Base-by-base conservation (phyloP, 345 rosid genomes). In the Syzygium aromaticum region DNA sequence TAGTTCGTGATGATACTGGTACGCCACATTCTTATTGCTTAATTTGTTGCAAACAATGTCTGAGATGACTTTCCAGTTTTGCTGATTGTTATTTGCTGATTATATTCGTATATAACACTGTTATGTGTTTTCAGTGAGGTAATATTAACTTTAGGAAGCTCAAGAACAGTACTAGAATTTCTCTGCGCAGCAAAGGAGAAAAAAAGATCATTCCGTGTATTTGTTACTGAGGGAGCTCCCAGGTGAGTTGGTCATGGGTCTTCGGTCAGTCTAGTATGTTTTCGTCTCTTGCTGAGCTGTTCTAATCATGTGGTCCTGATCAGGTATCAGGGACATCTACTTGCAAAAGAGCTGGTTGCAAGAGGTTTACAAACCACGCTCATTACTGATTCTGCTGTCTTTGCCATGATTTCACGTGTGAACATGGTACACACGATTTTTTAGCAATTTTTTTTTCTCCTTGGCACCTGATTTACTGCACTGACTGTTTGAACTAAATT, bases 151-250 rank as follows among this genome's bases (percentile, higher is more conserved):
- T 88, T 98, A 88, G 99, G 99, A 86, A 94, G 99, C 91, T 98
- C 99, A 86, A 96, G 95, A 91, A 96, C 99, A 43, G 99, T 98
- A 73, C 88, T 96, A 90, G 98, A 98, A 91, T 96, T 98, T 91
- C 96, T 98, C 33, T 96, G 95, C 91, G 98, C 98, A 89, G 99
- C 99, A 86, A 96, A 96, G 91, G 99, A 98, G 94, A 98, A 96
- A 90, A 96, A 94, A 87, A 92, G 98, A 92, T 96, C 99, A 85
- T 98, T 98, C 85, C 96, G 98, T 54, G 98, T 98, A 86, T 96
- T 96, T 94, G 95, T 98, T 25, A 97, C 99, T 0, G 99, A 98
- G 91, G 99, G 99, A 89, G 99, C 99, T 88, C 99, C 99, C 86
- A 96, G 99, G 99, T 96, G 88, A 87, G 92, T 90, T 22, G 28